Evolutionary conservation across 768 basidiomycete genomes (phyloP), one percentile per base, ranked within the genome.

Genomic region (Russula olivacea): DNA sequence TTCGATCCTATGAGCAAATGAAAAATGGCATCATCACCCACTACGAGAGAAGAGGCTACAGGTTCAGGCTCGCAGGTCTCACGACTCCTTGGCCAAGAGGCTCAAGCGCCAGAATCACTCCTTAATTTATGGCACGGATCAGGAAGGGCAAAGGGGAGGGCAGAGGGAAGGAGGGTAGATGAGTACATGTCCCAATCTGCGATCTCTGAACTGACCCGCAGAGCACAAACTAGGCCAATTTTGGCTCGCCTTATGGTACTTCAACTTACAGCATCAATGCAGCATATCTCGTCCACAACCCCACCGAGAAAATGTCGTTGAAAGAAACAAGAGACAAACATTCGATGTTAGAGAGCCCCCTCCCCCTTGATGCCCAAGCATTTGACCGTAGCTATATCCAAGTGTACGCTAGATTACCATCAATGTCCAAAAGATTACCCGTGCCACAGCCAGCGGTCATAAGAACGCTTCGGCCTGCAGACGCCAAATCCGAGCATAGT

Each of bases 401-500:
- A 47, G 10, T 47, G 21, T 47, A 43, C 41, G 12, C 45, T 21
- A 47, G 45, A 47, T 47, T 12, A n/a, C 21, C 45, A 47, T 47
- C 12, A 47, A 47, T 47, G 45, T 10, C 43, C n/a, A 47, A 17
- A 45, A 7, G 25, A 55, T 41, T 28, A 55, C 28, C 28, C 25
- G 2, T 25, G 2, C 48, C 14, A 6, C 4, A 30, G 28, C 47
- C 41, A 47, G 10, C 32, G 12, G 8, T 64, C 58, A 64, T 60
- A 64, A 64, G 58, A 91, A 92, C 6, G 87, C 87, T 63, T 84
- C 74, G 4, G 87, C 89, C 68, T 91, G 89, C 58, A 91, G 68
- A 68, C 74, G 82, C 87, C 88, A 92, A 65, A 89, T 80, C 48
- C 82, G 79, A 1, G 87, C 86, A 68, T 91, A 91, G 57, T 87